Evolutionary conservation across 495 filamentous ascomycete genomes (phyloP).

Genomic region (Daldinia grandis): DNA sequence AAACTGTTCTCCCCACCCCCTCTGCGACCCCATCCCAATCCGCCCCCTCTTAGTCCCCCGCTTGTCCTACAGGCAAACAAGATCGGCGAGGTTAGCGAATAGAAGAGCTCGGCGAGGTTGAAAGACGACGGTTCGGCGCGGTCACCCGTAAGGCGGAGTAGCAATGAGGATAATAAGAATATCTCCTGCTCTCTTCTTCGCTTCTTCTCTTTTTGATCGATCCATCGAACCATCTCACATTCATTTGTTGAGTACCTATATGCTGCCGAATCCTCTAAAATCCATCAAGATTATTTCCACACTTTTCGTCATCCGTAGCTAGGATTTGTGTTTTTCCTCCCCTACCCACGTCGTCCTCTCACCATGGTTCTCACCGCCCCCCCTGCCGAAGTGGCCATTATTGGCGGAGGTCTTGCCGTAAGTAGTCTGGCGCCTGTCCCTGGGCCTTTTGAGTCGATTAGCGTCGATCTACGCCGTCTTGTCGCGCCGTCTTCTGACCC

Average conservation of each 20-base stretch:
- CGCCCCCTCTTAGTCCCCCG: background rate
- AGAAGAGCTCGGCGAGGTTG: background rate
- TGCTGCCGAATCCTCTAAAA: background rate
- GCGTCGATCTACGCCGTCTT: background rate
- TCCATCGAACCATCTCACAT: background rate
- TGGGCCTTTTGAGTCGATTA: background rate
- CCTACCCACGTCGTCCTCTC: background rate
- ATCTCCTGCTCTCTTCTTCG: background rate
- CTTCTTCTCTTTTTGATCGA: background rate
- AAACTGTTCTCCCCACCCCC: background rate
- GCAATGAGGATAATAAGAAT: background rate
- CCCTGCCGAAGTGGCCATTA: slow-evolving; percentile 4
- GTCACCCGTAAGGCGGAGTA: background rate
- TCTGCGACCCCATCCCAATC: background rate
- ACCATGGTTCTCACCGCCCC: slow-evolving; percentile 1
- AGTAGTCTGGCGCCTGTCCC: background rate
- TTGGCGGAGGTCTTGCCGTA: slow-evolving; percentile 6
- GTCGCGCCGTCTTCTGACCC: background rate
- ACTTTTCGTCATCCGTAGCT: background rate
- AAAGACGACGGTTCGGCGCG: background rate
- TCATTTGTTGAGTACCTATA: background rate
- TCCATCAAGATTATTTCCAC: background rate
- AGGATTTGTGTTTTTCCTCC: background rate
- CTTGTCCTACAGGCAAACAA: background rate
- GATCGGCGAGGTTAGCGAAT: background rate